These are phyloP conservation scores for Skeletonema costatum DNA, from an alignment of 108 stramenopile species.

Conservation along the genomic window DNA sequence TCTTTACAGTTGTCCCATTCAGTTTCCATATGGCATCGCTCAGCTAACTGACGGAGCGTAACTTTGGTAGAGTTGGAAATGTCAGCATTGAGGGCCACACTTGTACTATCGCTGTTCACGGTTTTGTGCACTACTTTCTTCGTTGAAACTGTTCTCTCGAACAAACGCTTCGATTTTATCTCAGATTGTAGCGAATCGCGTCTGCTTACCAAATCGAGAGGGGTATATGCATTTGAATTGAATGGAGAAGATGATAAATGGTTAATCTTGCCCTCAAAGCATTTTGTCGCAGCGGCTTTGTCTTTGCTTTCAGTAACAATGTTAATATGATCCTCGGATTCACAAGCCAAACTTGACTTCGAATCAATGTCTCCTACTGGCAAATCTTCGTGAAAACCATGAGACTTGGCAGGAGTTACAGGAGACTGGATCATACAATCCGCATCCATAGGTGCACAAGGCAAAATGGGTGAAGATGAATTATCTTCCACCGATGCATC, in stretches of 20 bases:
- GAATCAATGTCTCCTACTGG: background rate
- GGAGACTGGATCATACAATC: background rate
- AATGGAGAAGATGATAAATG: background rate
- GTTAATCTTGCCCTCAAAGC: background rate
- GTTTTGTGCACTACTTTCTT: background rate
- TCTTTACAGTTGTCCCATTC: conserved; percentile 20
- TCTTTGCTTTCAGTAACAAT: background rate
- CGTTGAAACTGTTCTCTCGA: conserved; percentile 3
- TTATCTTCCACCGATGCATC: background rate
- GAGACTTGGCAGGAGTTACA: background rate
- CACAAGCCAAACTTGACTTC: background rate
- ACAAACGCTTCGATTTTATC: conserved; percentile 48
- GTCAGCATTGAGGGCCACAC: background rate
- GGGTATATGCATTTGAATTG: conserved; percentile 19
- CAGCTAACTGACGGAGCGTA: conserved; percentile 24
- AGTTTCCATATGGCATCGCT: conserved; percentile 9
- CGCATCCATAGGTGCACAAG: background rate
- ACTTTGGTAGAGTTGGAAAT: conserved; percentile 8
- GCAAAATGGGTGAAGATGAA: background rate
- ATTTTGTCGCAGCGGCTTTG: background rate
- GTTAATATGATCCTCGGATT: background rate
- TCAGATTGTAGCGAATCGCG: conserved; percentile 21
- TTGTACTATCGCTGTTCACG: background rate
- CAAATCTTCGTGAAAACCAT: background rate
- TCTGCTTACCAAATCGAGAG: conserved; percentile 13